These are phyloP conservation scores for Chlorella sorokiniana DNA, from an alignment of 139 green algal genomes.

Conservation along the genomic window DNA sequence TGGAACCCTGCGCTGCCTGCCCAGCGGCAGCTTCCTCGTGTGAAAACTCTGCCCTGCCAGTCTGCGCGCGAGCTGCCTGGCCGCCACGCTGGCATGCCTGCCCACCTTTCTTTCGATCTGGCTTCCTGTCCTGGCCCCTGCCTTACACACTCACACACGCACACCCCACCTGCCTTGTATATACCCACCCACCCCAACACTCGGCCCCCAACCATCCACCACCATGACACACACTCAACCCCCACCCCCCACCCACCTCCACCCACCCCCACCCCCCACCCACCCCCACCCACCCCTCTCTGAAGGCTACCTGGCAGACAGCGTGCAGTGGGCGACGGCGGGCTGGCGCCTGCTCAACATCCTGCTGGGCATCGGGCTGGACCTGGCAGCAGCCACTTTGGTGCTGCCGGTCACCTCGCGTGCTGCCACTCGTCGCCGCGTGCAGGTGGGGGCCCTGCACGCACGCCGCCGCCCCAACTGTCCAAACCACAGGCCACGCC, in stretches of 20 bases:
- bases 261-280: not conserved
- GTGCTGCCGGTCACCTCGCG: slow-evolving; percentile 20
- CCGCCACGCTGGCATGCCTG: too few relatives aligned
- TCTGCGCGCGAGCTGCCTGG: too few relatives aligned
- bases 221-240: too few relatives aligned
- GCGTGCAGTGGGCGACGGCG: slow-evolving; percentile 9
- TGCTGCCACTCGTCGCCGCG: not conserved
- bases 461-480: too few relatives aligned
- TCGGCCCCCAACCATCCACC: too few relatives aligned
- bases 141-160: not conserved
- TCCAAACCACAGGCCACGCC: too few relatives aligned
- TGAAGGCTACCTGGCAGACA: slow-evolving; percentile 8
- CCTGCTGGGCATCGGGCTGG: slow-evolving; percentile 21
- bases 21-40: not conserved
- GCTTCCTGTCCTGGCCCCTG: not conserved
- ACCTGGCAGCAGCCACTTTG: slow-evolving; percentile 10
- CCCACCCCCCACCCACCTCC: too few relatives aligned
- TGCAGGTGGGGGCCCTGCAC: not conserved
- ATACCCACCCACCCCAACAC: too few relatives aligned
- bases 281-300: not conserved
- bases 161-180: not conserved
- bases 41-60: not conserved
- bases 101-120: not conserved
- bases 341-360: slow-evolving; percentile 35
- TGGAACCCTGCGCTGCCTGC: not conserved